Conservation (phyloP, 345 rosid genomes). For the Theobroma cacao region DNA sequence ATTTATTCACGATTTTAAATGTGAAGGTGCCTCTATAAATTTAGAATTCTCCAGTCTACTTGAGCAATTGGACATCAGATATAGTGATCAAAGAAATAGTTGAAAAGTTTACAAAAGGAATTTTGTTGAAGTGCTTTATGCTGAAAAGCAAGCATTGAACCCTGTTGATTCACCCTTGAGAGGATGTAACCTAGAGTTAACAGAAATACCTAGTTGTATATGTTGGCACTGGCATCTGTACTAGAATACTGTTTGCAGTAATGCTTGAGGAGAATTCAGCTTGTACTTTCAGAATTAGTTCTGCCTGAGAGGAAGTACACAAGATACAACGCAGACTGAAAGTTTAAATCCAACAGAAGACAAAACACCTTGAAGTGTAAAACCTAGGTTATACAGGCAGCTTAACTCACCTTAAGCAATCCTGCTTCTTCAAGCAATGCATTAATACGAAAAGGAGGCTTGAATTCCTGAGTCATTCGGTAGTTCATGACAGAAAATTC, state of each 20-base stretch:
- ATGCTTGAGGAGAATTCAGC: slow-evolving; percentile 50
- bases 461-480: slow-evolving; percentile 62
- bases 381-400: background rate
- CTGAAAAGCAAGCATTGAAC: background rate
- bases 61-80: background rate
- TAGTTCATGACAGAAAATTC: slow-evolving; percentile 65
- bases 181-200: background rate
- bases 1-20: background rate
- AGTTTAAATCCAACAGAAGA: background rate
- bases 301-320: slow-evolving; percentile 35
- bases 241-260: slow-evolving; percentile 45
- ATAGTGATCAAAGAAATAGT: background rate
- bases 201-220: slow-evolving; percentile 40
- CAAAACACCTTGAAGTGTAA: background rate
- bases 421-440: slow-evolving; percentile 66
- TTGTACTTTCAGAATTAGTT: slow-evolving; percentile 43
- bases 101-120: background rate
- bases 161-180: background rate
- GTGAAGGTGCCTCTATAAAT: background rate
- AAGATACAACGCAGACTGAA: background rate
- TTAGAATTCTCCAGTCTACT: background rate
- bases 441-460: slow-evolving; percentile 54
- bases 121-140: background rate
- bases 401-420: slow-evolving; percentile 33
- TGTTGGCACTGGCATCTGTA: slow-evolving; percentile 56